Base-by-base conservation (phyloP, 208 protist genomes). In the Entamoeba invadens region DNA sequence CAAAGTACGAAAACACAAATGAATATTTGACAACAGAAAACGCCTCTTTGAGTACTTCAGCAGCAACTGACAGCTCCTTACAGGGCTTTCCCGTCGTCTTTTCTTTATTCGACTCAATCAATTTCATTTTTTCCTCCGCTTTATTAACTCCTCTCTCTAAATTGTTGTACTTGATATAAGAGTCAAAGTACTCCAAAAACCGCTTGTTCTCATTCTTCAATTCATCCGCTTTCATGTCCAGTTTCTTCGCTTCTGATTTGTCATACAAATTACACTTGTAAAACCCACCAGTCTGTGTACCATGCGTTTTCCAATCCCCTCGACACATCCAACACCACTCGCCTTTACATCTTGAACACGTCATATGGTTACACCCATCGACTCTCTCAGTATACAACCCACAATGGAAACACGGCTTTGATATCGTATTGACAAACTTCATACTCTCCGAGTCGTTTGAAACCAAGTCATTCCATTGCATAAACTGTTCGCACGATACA, bases 221-320 rank as follows among this genome's bases (percentile, higher is more conserved):
- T n/a, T 38, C 8, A 12, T 87, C 6, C 38, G 57, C 10, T 87
- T 87, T 21, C 4, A 42, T 35, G 38, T 87, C 57, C 38, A 87
- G 38, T n/a, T 87, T 87, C 4, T 87, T 87, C 12, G 57, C 57
- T 12, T 87, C 57, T 44, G 57, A 87, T 87, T 87, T 87, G 12
- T 87, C 57, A 87, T 87, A 87, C 38, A 87, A 87, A 87, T 87
- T 87, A 87, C 57, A 87, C 38, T 87, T 87, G 38, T 87, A 87
- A 87, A 87, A 87, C 25, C 57, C 57, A 10, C 57, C 57, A 35
- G 57, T 87, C 8, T 87, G 57, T n/a, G 57, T 8, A 42, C 57
- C 57, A n/a, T 87, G 57, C 38, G 57, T 87, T 12, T n/a, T 87
- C 57, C 57, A 87, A 87, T 87, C 57, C 10, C 57, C 57, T n/a